Base-by-base conservation (phyloP, 106 monocot species). In the Dactylorhiza incarnata region DNA sequence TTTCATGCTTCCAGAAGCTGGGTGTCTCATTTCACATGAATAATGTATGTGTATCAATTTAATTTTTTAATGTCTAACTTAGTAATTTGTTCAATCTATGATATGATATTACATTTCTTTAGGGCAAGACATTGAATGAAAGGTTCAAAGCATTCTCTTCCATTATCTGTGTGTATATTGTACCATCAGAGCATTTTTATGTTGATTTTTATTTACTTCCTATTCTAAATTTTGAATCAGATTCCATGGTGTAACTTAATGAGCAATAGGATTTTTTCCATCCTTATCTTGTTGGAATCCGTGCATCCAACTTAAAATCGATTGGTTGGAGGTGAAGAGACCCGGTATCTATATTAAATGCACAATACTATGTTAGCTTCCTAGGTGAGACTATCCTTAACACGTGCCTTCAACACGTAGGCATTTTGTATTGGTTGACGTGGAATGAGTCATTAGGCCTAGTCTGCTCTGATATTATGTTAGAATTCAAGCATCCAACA, bases 1-100 rank as follows among this genome's bases (percentile, higher is more conserved):
- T 89, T 76, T 79, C 89, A 48, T 94, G 89, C 80, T 94, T 97
- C 79, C 89, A 94, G 73, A 93, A 87, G 72, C 68, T 97, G 75
- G 96, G 96, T 19, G 91, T 97, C 50, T 82, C 91, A 51, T 93
- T 85, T 83, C 84, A 91, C 62, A 45, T 89, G 49, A 69, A 85
- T 46, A 82, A 88, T 85, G 95, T 95, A 72, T 20, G 76, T 68
- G 0, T 45, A 4, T 29, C 29, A 3, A 65, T 5, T 5, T 29
- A 15, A 9, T 62, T 29, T 65, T 14, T 29, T 29, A 17, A 65
- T 26, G 65, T 13, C 13, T 65, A 65, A 65, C 61, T 8, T 25
- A 10, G 2, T 62, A 62, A 13, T 65, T 12, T 11, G 2, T 1
- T 65, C 4, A 0, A 19, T 59, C 7, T 6, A 8, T 22, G 20